Conservation (phyloP, 345 rosid species). For the Lagerstroemia speciosa region DNA sequence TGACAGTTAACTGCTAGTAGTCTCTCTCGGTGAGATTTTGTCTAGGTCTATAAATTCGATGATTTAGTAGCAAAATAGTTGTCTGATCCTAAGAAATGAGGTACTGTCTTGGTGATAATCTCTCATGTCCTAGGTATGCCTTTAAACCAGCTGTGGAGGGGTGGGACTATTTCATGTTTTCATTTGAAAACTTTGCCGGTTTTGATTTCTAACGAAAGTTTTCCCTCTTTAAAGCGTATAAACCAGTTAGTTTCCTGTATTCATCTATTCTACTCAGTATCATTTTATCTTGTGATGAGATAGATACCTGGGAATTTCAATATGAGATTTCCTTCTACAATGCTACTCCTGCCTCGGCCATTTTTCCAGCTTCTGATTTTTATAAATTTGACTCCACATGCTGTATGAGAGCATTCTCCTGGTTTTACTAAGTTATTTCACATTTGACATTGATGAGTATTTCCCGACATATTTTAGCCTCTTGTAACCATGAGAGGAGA, state of each 20-base stretch:
- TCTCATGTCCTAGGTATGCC: background rate
- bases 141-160: background rate
- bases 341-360: background rate
- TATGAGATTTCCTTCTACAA: background rate
- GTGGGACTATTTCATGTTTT: background rate
- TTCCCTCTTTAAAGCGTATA: background rate
- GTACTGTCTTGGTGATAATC: background rate
- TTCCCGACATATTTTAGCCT: background rate
- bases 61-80: background rate
- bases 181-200: background rate
- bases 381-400: background rate
- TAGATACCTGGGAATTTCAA: background rate
- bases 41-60: background rate
- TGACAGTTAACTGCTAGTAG: background rate
- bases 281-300: background rate
- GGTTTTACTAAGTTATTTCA: background rate
- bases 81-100: background rate
- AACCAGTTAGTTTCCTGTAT: background rate
- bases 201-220: background rate
- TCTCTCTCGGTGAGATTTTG: background rate
- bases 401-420: background rate
- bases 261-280: background rate
- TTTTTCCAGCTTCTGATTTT: background rate
- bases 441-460: background rate
- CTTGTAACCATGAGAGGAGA: background rate